Evolutionary conservation across 306 rosid species (phyloP).

Genomic region (Cucumis sativus): DNA sequence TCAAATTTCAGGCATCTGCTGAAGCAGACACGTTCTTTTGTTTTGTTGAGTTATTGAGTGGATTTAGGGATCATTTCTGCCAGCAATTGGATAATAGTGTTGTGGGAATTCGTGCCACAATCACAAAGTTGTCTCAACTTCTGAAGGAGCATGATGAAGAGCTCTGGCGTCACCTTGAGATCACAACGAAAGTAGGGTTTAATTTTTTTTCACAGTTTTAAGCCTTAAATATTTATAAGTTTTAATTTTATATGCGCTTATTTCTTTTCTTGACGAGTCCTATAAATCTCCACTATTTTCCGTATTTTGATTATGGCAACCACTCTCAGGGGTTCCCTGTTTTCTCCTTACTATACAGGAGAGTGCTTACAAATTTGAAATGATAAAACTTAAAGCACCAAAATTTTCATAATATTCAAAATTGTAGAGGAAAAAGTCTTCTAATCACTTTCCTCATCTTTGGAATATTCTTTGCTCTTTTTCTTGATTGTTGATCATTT

Average conservation of each 20-base stretch:
- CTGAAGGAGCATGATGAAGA: conserved; percentile 92
- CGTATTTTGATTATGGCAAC: neutral
- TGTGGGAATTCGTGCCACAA: conserved; percentile 96
- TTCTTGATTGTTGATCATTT: neutral
- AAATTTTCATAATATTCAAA: neutral
- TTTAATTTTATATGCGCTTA: neutral
- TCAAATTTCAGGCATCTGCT: conserved; percentile 60
- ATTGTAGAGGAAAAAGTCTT: neutral
- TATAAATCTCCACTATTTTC: neutral
- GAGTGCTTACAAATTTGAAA: neutral
- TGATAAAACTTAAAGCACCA: neutral
- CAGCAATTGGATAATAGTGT: conserved; percentile 98
- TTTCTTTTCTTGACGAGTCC: neutral
- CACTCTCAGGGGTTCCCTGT: neutral
- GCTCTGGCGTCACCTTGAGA: conserved; percentile 98
- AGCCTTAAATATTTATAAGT: neutral
- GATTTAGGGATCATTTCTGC: conserved; percentile 90
- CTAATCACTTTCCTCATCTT: neutral
- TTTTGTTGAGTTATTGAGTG: conserved; percentile 93
- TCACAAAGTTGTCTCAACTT: conserved; percentile 78
- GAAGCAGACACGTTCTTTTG: conserved; percentile 99
- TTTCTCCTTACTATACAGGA: neutral
- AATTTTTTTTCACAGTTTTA: neutral
- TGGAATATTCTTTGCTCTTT: neutral
- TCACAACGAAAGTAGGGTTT: conserved; percentile 80